Evolutionary conservation across 176 grass and related monocot genomes (phyloP).

Genomic region (Tillandsia fasciculata): DNA sequence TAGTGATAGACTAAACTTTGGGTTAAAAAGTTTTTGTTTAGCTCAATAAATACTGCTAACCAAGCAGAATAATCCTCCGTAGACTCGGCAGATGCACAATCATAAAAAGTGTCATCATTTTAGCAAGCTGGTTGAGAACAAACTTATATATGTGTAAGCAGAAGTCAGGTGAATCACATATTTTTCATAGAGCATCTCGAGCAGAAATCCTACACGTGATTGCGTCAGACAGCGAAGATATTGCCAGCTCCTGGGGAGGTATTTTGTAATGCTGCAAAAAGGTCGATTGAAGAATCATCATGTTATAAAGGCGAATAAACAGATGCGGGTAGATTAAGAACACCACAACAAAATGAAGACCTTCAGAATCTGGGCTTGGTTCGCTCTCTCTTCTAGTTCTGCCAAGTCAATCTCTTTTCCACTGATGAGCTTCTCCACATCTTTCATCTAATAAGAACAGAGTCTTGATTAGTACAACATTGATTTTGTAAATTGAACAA

Average conservation of each 20-base stretch:
- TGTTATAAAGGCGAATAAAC: neutral
- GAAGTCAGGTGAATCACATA: neutral
- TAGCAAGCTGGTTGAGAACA: too few relatives aligned
- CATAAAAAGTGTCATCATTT: too few relatives aligned
- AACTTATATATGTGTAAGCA: neutral
- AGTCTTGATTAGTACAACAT: neutral
- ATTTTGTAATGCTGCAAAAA: conserved; percentile 24
- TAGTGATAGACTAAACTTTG: too few relatives aligned
- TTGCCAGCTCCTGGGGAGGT: conserved; percentile 15
- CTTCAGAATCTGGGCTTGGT: conserved; percentile 16
- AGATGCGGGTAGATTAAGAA: too few relatives aligned
- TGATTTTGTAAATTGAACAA: neutral
- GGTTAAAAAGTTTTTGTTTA: too few relatives aligned
- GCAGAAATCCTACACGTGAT: conserved; percentile 25
- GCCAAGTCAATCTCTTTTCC: conserved; percentile 21
- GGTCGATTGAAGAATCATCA: neutral
- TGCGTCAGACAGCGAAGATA: conserved; percentile 20
- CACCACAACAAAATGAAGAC: neutral
- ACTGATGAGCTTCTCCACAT: conserved; percentile 14
- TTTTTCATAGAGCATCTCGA: conserved; percentile 16
- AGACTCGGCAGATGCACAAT: too few relatives aligned
- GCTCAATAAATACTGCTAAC: too few relatives aligned
- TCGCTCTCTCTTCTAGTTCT: conserved; percentile 12
- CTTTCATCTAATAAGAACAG: conserved; percentile 15
- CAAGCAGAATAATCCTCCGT: too few relatives aligned